A percentile compares a stretch with the other conserved stretches of the same genome.
These are phyloP conservation scores for Acanthamoeba polyphaga DNA, from an alignment of 208 protist genomes.

Conservation along the genomic window DNA sequence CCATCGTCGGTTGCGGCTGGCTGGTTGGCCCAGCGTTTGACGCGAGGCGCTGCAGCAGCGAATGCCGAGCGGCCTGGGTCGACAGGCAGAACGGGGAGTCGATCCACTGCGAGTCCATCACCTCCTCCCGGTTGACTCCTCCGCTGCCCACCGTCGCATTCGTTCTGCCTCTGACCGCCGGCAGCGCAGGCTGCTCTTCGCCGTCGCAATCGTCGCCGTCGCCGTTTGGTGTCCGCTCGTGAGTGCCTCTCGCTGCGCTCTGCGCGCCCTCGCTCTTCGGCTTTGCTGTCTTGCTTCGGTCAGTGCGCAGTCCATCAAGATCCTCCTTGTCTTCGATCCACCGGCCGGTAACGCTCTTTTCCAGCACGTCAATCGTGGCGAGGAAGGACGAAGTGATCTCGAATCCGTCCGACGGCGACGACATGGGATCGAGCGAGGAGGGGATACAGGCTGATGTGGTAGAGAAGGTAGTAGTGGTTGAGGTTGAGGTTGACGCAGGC, in stretches of 20 bases:
- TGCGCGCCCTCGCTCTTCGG: neutral
- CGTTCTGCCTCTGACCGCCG: neutral
- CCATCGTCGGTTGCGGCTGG: neutral
- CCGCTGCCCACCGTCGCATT: neutral
- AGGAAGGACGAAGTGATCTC: constrained; percentile 20
- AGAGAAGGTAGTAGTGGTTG: neutral
- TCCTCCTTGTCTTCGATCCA: neutral
- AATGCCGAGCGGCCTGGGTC: neutral
- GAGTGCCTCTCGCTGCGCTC: too few species aligned
- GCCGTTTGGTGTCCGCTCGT: too few species aligned
- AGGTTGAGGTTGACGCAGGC: neutral
- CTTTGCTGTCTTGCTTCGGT: neutral
- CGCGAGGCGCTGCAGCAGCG: neutral
- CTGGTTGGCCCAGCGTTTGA: neutral
- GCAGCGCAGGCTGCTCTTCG: too few species aligned
- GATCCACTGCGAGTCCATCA: constrained; percentile 40
- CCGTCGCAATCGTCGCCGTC: too few species aligned
- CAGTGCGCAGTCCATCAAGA: neutral
- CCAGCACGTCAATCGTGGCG: constrained; percentile 1
- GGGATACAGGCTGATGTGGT: neutral
- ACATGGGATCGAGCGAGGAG: neutral
- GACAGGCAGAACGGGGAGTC: neutral
- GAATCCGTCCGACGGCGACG: neutral
- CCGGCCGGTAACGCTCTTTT: constrained; percentile 15
- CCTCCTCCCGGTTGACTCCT: neutral